Conservation (phyloP, 768 basidiomycete genomes). For the Kwoniella dendrophila region DNA sequence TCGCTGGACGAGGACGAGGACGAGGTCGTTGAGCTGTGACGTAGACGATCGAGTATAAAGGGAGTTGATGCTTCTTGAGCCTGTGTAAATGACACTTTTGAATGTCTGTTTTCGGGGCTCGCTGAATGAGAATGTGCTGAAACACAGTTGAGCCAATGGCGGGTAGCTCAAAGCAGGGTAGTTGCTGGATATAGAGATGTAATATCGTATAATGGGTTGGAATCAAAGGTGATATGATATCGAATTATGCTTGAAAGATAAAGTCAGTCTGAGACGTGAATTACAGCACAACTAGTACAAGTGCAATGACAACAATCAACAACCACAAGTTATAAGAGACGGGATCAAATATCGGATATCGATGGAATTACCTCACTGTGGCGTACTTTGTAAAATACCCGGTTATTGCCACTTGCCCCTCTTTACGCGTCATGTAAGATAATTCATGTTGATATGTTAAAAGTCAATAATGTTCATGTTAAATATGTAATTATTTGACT, state of each 20-base stretch:
- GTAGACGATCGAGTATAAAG: constrained; percentile 15
- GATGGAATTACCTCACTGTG: constrained; percentile 12
- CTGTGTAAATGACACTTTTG: neutral
- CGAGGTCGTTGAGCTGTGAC: constrained; percentile 1
- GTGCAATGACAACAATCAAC: constrained; percentile 6
- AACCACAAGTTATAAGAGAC: neutral
- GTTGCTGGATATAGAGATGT: no score
- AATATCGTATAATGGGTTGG: no score
- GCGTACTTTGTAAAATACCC: neutral
- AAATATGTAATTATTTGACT: no score
- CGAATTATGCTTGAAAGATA: no score
- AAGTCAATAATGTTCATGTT: neutral
- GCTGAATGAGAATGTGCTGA: no score
- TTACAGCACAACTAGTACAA: no score
- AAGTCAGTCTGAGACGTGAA: no score
- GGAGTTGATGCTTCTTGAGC: no score
- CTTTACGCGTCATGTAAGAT: neutral
- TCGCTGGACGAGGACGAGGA: neutral
- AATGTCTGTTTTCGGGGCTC: no score
- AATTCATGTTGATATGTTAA: neutral
- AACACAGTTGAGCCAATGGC: no score
- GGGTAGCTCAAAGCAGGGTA: no score
- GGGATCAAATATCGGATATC: constrained; percentile 25
- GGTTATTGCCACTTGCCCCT: neutral
- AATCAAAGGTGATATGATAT: no score